phyloP scores from a whole-genome alignment of 192 early-diverging fungal species.

The Coemansia sp. region DNA sequence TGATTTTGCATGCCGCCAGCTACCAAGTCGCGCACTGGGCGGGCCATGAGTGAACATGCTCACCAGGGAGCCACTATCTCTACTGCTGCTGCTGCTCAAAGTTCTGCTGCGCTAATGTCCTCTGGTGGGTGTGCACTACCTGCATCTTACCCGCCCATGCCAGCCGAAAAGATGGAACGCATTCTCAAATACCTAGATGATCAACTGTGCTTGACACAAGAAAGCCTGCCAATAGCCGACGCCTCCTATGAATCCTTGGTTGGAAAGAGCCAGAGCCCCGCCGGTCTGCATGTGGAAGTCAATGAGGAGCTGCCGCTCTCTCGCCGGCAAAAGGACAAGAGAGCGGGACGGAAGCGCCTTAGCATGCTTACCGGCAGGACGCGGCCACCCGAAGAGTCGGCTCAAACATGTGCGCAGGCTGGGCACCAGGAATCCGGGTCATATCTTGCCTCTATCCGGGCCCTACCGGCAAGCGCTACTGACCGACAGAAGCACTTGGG shows the following conservation, averaged over 20 bases:
- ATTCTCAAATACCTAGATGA: conserved; percentile 29
- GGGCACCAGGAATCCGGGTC: not conserved
- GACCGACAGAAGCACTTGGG: conserved; percentile 15
- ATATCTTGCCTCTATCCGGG: conserved; percentile 17
- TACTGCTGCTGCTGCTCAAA: conserved; percentile 4
- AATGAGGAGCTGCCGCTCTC: not conserved
- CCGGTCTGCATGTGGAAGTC: not conserved
- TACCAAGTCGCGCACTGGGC: conserved; percentile 25
- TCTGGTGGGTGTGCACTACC: not conserved
- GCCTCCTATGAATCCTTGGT: conserved; percentile 1
- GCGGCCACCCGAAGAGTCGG: not conserved
- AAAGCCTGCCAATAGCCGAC: conserved; percentile 12
- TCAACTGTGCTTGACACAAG: conserved; percentile 26
- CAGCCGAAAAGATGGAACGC: conserved; percentile 28
- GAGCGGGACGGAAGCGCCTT: conserved; percentile 21
- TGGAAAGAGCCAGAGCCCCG: not conserved
- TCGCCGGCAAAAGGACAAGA: conserved; percentile 12
- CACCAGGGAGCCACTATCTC: too few species aligned
- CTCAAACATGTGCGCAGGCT: not conserved
- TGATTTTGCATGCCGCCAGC: not conserved
- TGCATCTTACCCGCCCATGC: conserved; percentile 6
- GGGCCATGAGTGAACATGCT: conserved; percentile 17
- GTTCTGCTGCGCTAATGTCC: not conserved
- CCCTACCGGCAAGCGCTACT: conserved; percentile 4
- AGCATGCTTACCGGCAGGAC: conserved; percentile 6